phyloP scores from a whole-genome alignment of 495 filamentous ascomycete species.

The Lasiosphaeria hispida region DNA sequence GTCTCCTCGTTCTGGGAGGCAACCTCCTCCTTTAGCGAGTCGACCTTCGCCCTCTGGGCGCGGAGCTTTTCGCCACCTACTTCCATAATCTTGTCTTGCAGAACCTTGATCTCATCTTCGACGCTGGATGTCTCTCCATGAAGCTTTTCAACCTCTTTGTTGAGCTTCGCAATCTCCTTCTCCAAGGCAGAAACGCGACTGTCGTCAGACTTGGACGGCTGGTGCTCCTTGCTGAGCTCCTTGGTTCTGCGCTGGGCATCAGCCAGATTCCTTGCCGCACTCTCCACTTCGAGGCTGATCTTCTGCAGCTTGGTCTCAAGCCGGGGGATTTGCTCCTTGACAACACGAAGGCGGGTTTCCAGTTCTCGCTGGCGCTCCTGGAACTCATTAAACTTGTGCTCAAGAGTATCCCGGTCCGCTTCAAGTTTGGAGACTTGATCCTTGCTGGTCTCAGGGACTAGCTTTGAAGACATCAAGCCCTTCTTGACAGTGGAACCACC shows the following conservation, averaged over 20 bases:
- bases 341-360: constrained; percentile 65
- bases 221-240: constrained; percentile 76
- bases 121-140: constrained; percentile 77
- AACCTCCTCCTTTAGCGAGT: constrained; percentile 84
- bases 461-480: constrained; percentile 93
- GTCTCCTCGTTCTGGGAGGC: constrained; percentile 74
- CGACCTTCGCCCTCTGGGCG: constrained; percentile 89
- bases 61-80: constrained; percentile 90
- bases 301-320: constrained; percentile 91
- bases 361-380: constrained; percentile 76
- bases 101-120: constrained; percentile 83
- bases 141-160: constrained; percentile 76
- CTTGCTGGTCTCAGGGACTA: constrained; percentile 76
- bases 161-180: constrained; percentile 70
- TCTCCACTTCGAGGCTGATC: constrained; percentile 83
- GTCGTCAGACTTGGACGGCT: constrained; percentile 76
- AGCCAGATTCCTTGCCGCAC: constrained; percentile 74
- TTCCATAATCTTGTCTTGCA: constrained; percentile 98
- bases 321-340: constrained; percentile 78
- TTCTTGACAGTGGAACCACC: constrained; percentile 85
- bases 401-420: constrained; percentile 76
- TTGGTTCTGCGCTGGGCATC: constrained; percentile 81
- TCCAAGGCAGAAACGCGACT: constrained; percentile 64
- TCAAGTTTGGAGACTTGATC: constrained; percentile 88
- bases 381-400: constrained; percentile 74